These are phyloP conservation scores for Chlorella variabilis DNA, from an alignment of 163 green algal species.

Conservation along the genomic window DNA sequence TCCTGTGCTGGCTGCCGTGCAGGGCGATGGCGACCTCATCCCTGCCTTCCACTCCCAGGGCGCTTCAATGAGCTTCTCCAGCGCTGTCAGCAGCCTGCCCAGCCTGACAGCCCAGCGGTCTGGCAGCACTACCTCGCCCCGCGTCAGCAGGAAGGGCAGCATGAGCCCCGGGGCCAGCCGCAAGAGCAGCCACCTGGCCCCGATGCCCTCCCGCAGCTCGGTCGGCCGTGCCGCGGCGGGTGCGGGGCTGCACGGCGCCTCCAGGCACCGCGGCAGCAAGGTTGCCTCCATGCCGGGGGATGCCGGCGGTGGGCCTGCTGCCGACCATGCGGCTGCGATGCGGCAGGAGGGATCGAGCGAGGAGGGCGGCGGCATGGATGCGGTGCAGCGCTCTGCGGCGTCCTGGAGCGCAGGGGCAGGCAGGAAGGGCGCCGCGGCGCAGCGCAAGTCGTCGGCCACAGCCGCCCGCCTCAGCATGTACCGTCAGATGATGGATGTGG, in stretches of 20 bases:
- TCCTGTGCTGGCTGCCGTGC: not conserved
- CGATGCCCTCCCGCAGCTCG: not conserved
- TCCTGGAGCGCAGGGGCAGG: slow-evolving; percentile 5
- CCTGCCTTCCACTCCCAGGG: not conserved
- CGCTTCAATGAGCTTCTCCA: not conserved
- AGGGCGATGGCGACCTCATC: slow-evolving; percentile 11
- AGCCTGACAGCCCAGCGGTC: slow-evolving; percentile 6
- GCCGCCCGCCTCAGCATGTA: not conserved
- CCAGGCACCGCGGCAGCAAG: not conserved
- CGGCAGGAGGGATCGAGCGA: not conserved
- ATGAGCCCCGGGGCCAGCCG: not conserved
- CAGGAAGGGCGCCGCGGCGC: not conserved
- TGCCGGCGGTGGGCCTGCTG: not conserved
- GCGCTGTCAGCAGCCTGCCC: slow-evolving; percentile 22
- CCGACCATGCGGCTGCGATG: not conserved
- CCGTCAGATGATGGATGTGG: not conserved
- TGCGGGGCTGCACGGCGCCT: not conserved
- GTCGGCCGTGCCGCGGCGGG: not conserved
- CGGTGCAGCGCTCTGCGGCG: slow-evolving; percentile 18
- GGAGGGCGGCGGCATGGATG: not conserved
- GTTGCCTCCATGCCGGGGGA: slow-evolving; percentile 16
- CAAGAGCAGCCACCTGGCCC: not conserved
- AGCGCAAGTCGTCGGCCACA: not conserved
- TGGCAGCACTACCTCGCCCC: not conserved
- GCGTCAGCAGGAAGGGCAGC: slow-evolving; percentile 15